Evolutionary conservation across 2,329 filamentous ascomycete genomes (phyloP).

Genomic region (Monilinia aucupariae): DNA sequence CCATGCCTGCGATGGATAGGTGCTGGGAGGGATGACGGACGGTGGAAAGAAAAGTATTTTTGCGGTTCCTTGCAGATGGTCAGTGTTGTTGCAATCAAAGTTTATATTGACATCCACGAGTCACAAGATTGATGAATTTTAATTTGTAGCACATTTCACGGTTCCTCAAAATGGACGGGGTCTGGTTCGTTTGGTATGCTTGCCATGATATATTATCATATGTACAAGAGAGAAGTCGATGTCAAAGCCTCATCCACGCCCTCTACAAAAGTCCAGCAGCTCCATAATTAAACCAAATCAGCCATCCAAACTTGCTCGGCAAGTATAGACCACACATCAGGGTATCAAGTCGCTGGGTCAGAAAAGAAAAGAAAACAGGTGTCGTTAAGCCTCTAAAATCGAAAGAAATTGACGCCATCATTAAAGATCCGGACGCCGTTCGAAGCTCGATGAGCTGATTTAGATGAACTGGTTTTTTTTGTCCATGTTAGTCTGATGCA

Average conservation of each 20-base stretch:
- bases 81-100: too few species aligned
- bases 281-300: constrained; percentile 6
- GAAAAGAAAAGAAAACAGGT: constrained; percentile 25
- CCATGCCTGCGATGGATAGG: too few species aligned
- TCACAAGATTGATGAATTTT: not conserved
- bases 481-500: constrained; percentile 20
- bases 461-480: constrained; percentile 28
- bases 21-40: not conserved
- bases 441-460: constrained; percentile 26
- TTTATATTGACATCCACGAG: not conserved
- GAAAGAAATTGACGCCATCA: constrained; percentile 21
- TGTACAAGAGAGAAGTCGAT: constrained; percentile 17
- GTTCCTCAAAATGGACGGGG: not conserved
- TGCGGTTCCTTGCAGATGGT: not conserved
- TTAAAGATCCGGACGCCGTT: constrained; percentile 22
- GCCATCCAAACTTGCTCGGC: constrained; percentile 22
- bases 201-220: constrained; percentile 15
- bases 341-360: constrained; percentile 24
- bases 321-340: constrained; percentile 24
- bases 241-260: constrained; percentile 15
- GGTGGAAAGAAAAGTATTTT: too few species aligned
- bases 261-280: constrained; percentile 17
- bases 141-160: constrained; percentile 6
- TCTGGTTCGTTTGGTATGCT: constrained; percentile 5
- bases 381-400: constrained; percentile 28